Conservation (phyloP, 345 rosid species). For the Microthlaspi erraticum region DNA sequence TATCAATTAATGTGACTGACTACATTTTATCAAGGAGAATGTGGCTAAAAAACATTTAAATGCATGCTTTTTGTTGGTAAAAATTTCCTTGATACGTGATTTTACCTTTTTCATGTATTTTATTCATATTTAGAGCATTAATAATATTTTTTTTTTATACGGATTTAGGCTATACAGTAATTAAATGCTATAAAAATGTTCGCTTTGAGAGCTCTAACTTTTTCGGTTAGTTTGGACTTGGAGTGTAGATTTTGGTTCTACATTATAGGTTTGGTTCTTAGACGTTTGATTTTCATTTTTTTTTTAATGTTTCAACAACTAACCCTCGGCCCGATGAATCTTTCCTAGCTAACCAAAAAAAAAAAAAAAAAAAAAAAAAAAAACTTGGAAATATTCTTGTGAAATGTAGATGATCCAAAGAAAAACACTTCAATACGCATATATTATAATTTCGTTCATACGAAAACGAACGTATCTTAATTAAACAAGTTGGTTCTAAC, state of each 20-base stretch:
- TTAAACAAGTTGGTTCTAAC: slow-evolving; percentile 23
- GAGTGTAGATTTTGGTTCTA: no score
- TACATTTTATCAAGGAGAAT: no score
- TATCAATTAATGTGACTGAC: background rate
- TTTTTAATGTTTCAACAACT: background rate
- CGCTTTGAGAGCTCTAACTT: background rate
- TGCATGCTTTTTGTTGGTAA: no score
- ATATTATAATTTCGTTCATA: slow-evolving; percentile 3
- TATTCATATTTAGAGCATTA: no score
- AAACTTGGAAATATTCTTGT: background rate
- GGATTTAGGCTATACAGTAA: background rate
- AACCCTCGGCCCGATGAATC: no score
- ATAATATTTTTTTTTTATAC: background rate
- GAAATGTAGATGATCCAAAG: background rate
- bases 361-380: no score
- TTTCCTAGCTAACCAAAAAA: no score
- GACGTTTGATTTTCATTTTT: background rate
- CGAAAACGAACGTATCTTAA: slow-evolving; percentile 18
- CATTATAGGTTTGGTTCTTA: slow-evolving; percentile 10
- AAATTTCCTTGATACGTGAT: no score
- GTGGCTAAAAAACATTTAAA: no score
- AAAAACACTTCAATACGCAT: slow-evolving; percentile 15
- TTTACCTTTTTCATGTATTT: no score
- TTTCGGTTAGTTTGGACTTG: background rate
- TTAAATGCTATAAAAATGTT: background rate